Evolutionary conservation across 1,139 yeast species (phyloP), one percentile per base, ranked within the genome.

Genomic region (Scheffersomyces insectosa): DNA sequence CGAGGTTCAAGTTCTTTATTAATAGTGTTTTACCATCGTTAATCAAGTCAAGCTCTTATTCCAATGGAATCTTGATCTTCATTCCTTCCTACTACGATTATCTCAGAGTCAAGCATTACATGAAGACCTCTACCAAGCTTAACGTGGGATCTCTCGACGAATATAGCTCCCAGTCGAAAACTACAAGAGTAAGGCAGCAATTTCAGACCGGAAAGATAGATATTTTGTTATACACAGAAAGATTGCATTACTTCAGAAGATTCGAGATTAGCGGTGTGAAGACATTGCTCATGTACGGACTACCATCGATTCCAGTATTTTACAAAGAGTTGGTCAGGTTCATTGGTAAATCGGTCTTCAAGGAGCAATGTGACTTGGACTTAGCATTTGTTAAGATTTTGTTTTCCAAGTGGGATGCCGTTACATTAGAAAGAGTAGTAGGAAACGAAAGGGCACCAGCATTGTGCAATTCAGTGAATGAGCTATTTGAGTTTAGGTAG

Each of bases 61-160:
- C 80, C 39, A 83, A 83, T 42, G 99, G 99, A 1, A 78, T 89
- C 0, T 64, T 93, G 56, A 68, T 93, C 3, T 88, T 85, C 57
- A 81, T 93, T 37, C 95, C 98, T 1, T 85, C 89, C 2, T 93
- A 91, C 63, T 82, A 87, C 46, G 99, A 95, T 62, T 93, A 84
- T 57, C 71, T 93, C 12, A 73, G 97, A 41, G 71, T 91, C 12
- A 83, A 89, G 55, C 83, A 86, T 54, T 79, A 85, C 57, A 68
- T 93, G 70, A 79, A 79, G 49, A 77, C 81, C 12, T 79, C 83
- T 46, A 80, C 93, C 9, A 79, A 80, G 46, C 56, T 82, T 37
- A 66, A 78, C 28, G 84, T 85, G 62, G 85, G 80, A 11, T 79
- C 84, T 28, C 75, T 86, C 40, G 95, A 90, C 58, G 99, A 93